Evolutionary conservation across 176 grass and related monocot species (phyloP).

Genomic region (Zoysia pacifica): DNA sequence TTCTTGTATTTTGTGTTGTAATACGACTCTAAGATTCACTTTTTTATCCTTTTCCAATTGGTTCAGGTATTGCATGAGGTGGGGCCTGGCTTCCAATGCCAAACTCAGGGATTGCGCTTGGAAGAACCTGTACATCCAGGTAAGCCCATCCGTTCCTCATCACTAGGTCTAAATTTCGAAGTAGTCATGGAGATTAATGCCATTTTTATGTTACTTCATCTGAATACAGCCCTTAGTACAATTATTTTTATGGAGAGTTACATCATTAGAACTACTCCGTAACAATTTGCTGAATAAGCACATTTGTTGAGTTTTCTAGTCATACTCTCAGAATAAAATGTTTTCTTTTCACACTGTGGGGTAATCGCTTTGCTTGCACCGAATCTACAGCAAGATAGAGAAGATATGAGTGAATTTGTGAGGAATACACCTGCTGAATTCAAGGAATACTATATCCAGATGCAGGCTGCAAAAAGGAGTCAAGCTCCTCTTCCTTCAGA

Average conservation of each 20-base stretch:
- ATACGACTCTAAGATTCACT: background rate
- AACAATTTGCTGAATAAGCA: background rate
- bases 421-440: conserved; percentile 78
- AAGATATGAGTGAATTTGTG: conserved; percentile 88
- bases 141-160: conserved; percentile 21
- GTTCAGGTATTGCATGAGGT: conserved; percentile 88
- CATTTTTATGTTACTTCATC: conserved; percentile 4
- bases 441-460: conserved; percentile 95
- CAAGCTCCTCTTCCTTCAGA: conserved; percentile 82
- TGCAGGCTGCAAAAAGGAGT: conserved; percentile 91
- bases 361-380: background rate
- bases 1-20: background rate
- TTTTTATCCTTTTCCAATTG: background rate
- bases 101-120: conserved; percentile 75
- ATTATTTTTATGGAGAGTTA: background rate
- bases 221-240: background rate
- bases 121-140: conserved; percentile 98
- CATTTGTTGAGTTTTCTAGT: background rate
- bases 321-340: background rate
- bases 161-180: background rate
- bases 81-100: conserved; percentile 61
- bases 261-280: background rate
- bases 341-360: background rate
- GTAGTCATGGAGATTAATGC: background rate
- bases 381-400: conserved; percentile 62